Percentiles rank a stretch among this genome's conserved stretches.
Evolutionary conservation across 306 rosid species (phyloP).

Genomic region (Sesbania bispinosa): DNA sequence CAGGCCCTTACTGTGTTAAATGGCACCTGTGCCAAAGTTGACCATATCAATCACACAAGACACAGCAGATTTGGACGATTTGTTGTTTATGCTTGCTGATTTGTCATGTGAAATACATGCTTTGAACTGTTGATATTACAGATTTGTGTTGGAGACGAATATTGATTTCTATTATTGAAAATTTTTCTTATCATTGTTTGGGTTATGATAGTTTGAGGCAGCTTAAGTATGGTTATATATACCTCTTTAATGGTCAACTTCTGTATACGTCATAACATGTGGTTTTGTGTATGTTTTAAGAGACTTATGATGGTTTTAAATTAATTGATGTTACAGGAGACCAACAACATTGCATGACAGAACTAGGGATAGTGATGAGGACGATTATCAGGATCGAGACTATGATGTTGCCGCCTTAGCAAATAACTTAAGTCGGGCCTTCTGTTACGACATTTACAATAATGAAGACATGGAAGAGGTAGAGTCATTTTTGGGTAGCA

Average conservation of each 20-base stretch:
- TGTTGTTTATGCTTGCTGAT: background rate
- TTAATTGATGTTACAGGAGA: constrained; percentile 60
- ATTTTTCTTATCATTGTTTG: background rate
- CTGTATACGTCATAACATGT: background rate
- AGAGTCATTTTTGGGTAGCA: background rate
- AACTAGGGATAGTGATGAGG: constrained; percentile 92
- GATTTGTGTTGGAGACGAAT: background rate
- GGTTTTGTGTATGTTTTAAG: background rate
- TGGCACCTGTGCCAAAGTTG: background rate
- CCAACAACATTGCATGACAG: constrained; percentile 92
- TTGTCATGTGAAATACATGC: background rate
- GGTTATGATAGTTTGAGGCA: background rate
- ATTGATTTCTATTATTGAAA: background rate
- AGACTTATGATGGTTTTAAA: constrained; percentile 13
- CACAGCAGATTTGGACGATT: background rate
- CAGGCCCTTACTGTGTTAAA: background rate
- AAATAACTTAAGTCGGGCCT: constrained; percentile 93
- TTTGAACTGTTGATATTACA: background rate
- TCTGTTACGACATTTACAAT: constrained; percentile 85
- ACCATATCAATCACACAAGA: background rate
- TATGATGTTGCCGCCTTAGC: constrained; percentile 97
- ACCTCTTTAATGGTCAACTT: background rate
- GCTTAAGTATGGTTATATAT: background rate
- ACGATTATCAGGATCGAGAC: constrained; percentile 95
- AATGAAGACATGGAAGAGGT: constrained; percentile 93